These are phyloP conservation scores for Xylaria sp. DNA, from an alignment of 2,329 filamentous ascomycete species.

Conservation along the genomic window DNA sequence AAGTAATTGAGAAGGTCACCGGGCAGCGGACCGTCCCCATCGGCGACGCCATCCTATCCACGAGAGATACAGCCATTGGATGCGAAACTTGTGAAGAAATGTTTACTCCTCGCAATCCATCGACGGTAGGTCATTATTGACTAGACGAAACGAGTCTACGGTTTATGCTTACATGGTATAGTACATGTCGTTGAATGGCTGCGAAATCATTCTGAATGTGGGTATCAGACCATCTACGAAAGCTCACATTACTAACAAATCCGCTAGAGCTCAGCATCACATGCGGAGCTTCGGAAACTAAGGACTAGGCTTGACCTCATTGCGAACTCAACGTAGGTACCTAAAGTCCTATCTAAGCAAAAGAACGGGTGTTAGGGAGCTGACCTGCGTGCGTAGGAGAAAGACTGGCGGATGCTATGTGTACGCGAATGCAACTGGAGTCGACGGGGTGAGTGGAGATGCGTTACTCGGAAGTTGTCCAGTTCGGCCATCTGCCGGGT, in stretches of 20 bases:
- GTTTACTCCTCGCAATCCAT: slow-evolving; percentile 32
- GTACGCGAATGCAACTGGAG: slow-evolving; percentile 33
- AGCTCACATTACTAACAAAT: neutral
- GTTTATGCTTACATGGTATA: neutral
- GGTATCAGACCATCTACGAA: neutral
- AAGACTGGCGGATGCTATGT: slow-evolving; percentile 35
- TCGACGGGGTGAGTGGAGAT: slow-evolving; percentile 21
- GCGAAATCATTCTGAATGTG: slow-evolving; percentile 25
- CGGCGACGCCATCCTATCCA: slow-evolving; percentile 54
- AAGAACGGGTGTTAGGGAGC: neutral
- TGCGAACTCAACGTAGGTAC: slow-evolving; percentile 32
- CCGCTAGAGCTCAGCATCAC: slow-evolving; percentile 27
- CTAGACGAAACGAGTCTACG: neutral
- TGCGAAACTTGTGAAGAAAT: slow-evolving; percentile 52
- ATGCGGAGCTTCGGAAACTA: slow-evolving; percentile 35
- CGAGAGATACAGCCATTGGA: slow-evolving; percentile 53
- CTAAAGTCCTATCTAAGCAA: neutral
- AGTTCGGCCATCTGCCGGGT: neutral
- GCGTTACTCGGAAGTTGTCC: neutral
- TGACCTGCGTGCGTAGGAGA: slow-evolving; percentile 1
- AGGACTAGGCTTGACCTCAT: slow-evolving; percentile 35
- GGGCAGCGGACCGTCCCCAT: slow-evolving; percentile 53
- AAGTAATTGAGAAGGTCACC: slow-evolving; percentile 47
- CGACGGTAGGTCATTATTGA: slow-evolving; percentile 6
- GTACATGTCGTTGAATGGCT: slow-evolving; percentile 29